Evolutionary conservation across 192 early-diverging fungal species (phyloP).

Genomic region (Entomortierella lignicola): DNA sequence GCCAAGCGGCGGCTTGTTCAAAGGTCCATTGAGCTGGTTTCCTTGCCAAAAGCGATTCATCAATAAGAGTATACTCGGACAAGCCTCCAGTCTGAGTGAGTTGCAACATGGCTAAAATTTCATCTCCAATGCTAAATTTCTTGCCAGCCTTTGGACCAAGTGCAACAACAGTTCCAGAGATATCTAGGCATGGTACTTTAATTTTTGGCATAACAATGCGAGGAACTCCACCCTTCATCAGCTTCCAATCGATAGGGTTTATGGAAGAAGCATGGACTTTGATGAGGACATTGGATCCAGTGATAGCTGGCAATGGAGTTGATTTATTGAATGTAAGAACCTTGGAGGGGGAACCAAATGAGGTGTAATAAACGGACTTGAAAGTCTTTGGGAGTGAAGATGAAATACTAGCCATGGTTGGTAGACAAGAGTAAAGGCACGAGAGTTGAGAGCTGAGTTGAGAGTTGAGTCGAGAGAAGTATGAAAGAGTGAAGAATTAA

Average conservation of each 20-base stretch:
- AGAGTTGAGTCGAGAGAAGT: too few relatives aligned
- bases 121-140: constrained; percentile 35
- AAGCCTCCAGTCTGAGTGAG: constrained; percentile 18
- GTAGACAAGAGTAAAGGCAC: too few relatives aligned
- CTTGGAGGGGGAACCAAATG: not conserved
- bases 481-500: too few relatives aligned
- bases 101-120: constrained; percentile 41
- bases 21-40: constrained; percentile 27
- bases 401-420: constrained; percentile 20
- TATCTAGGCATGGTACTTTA: constrained; percentile 34
- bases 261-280: constrained; percentile 48
- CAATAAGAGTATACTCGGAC: constrained; percentile 30
- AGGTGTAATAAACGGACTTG: constrained; percentile 27
- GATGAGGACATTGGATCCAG: constrained; percentile 34
- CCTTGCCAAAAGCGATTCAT: constrained; percentile 11
- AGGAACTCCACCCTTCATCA: constrained; percentile 32
- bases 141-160: constrained; percentile 32
- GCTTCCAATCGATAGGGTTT: constrained; percentile 56
- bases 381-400: constrained; percentile 18
- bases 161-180: constrained; percentile 40
- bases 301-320: constrained; percentile 11
- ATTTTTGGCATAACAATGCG: constrained; percentile 17
- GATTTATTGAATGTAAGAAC: constrained; percentile 20
- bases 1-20: constrained; percentile 40
- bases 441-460: too few relatives aligned